Evolutionary conservation across 768 basidiomycete genomes (phyloP), one percentile per base, ranked within the genome.

Genomic region (Mycena epipterygia): DNA sequence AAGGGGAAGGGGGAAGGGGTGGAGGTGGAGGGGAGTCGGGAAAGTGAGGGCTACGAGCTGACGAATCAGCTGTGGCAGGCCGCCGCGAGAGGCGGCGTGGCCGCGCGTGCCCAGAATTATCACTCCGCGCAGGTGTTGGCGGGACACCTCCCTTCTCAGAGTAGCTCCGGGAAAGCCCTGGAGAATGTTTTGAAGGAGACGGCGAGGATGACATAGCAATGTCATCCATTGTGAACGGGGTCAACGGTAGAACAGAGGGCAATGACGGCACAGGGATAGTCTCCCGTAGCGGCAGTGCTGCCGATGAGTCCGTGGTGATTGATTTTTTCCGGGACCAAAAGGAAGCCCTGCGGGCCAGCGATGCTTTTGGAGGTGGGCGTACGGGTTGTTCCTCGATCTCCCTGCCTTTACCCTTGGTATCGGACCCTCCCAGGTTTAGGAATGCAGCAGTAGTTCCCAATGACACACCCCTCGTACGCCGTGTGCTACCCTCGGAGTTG

Each of bases 321-420:
- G 78, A 69, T 67, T 88, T 84, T 79, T 84, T 90, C 67, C 88
- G 86, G 52, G 81, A 83, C 91, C 92, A 93, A 74, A 93, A 93
- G 8, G 93, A 93, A 13, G 89, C 75, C 77, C 89, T 89, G 58
- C 91, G 88, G 14, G 85, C 79, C 35, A 91, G 71, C 5, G 83
- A 74, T 44, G 85, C 87, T 9, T 84, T 78, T 23, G 80, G 70
- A 8, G 77, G n/a, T 60, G 76, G 78, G 7, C 80, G 66, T 30
- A 59, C 70, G 32, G 73, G 37, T 44, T 71, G 78, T 69, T 69
- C 73, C 44, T 79, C 81, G 23, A 78, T 78, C 51, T 84, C 84
- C 59, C 84, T 84, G n/a, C 80, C 83, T 67, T 87, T 88, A 16
- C 82, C 84, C 73, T 89, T 89, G 14, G 76, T 62, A 29, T 86